A percentile compares a stretch with the other conserved stretches of the same genome.
Evolutionary conservation across 306 rosid genomes (phyloP).

Genomic region (Parietaria judaica): DNA sequence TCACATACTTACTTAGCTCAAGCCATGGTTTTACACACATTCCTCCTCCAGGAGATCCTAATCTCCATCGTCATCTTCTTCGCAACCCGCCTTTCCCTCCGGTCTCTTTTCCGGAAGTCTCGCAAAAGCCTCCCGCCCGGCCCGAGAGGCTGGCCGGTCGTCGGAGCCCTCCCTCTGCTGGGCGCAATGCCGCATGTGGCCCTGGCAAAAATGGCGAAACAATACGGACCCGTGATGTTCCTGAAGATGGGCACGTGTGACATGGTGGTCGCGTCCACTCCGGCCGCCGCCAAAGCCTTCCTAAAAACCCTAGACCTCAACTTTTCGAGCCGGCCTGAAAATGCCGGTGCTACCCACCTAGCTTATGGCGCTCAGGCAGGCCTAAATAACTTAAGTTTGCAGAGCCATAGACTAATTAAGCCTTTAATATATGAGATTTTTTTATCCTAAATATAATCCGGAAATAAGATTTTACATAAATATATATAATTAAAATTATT

Average conservation of each 20-base stretch:
- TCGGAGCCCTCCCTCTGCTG: slow-evolving; percentile 71
- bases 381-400: background rate
- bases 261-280: slow-evolving; percentile 66
- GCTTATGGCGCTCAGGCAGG: slow-evolving; percentile 61
- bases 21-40: background rate
- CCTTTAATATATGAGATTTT: too few relatives aligned
- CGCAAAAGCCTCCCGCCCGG: slow-evolving; percentile 42
- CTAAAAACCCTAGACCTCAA: slow-evolving; percentile 58
- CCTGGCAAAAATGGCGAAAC: slow-evolving; percentile 42
- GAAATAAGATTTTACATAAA: too few relatives aligned
- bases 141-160: slow-evolving; percentile 69
- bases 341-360: slow-evolving; percentile 53
- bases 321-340: slow-evolving; percentile 73
- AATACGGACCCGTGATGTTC: slow-evolving; percentile 62
- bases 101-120: background rate
- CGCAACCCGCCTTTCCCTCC: slow-evolving; percentile 21
- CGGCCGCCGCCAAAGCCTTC: slow-evolving; percentile 58
- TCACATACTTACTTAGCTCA: too few relatives aligned
- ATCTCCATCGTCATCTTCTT: slow-evolving; percentile 27
- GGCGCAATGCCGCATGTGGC: slow-evolving; percentile 68
- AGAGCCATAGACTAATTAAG: too few relatives aligned
- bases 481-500: too few relatives aligned
- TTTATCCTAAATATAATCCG: too few relatives aligned
- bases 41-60: slow-evolving; percentile 17
- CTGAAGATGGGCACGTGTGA: slow-evolving; percentile 58